These are phyloP conservation scores for Teunomyces cretensis DNA, from an alignment of 805 yeast genomes.

Conservation along the genomic window DNA sequence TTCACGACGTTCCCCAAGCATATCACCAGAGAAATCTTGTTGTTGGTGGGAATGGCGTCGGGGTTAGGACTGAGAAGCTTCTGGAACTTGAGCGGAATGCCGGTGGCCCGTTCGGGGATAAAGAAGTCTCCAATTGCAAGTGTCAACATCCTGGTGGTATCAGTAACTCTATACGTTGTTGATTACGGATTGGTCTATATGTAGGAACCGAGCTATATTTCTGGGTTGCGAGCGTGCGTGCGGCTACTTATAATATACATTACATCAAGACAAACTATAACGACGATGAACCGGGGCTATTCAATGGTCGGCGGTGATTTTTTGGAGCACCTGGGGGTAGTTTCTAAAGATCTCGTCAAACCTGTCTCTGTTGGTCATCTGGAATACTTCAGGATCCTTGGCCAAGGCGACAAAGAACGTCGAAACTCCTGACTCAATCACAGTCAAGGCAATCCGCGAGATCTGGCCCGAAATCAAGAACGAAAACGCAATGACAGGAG, in stretches of 20 bases:
- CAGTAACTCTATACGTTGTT: no score
- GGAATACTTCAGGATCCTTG: constrained; percentile 80
- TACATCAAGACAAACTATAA: no score
- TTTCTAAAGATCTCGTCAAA: constrained; percentile 63
- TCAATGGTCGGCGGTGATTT: constrained; percentile 39
- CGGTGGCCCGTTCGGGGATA: constrained; percentile 83
- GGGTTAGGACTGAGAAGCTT: constrained; percentile 73
- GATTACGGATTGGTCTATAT: background rate
- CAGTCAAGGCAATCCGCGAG: constrained; percentile 67
- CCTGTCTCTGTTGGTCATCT: constrained; percentile 63
- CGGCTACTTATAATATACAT: no score
- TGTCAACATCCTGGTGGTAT: constrained; percentile 32
- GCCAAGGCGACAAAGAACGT: constrained; percentile 84
- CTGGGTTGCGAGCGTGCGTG: no score
- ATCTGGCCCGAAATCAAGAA: constrained; percentile 76
- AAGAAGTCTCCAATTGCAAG: constrained; percentile 87
- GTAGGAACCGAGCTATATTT: no score
- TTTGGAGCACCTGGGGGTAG: constrained; percentile 68
- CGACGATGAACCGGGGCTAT: no score
- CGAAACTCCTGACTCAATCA: constrained; percentile 77
- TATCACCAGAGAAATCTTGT: constrained; percentile 80
- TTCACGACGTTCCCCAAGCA: constrained; percentile 82
- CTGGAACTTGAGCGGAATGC: constrained; percentile 59
- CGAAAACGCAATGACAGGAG: constrained; percentile 72
- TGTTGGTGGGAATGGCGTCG: constrained; percentile 32